Evolutionary conservation across 345 rosid genomes (phyloP).

Genomic region (Anastatica hierochuntica): DNA sequence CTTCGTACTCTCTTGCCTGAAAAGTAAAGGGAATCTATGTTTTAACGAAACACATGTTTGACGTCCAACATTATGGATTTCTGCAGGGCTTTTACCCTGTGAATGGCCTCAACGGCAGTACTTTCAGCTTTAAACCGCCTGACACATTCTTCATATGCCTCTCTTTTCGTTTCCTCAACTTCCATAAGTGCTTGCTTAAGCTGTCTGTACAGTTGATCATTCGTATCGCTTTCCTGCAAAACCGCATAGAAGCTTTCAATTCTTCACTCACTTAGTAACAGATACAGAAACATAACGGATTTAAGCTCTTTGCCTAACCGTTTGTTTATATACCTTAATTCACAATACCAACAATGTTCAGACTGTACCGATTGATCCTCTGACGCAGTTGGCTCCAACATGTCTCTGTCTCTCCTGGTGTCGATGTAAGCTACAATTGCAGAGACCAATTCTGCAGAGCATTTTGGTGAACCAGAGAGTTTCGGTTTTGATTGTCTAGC

Average conservation of each 20-base stretch:
- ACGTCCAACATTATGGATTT: neutral
- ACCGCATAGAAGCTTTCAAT: neutral
- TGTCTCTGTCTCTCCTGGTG: slow-evolving; percentile 27
- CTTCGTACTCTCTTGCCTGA: slow-evolving; percentile 36
- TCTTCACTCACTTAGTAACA: neutral
- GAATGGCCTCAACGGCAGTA: slow-evolving; percentile 28
- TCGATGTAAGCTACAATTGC: slow-evolving; percentile 28
- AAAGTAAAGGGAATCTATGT: neutral
- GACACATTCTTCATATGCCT: slow-evolving; percentile 38
- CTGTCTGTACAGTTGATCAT: slow-evolving; percentile 21
- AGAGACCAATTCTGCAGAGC: slow-evolving; percentile 27
- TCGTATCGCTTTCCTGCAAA: slow-evolving; percentile 31
- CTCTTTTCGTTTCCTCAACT: slow-evolving; percentile 34
- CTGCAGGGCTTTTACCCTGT: slow-evolving; percentile 28
- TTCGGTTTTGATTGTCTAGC: slow-evolving; percentile 16
- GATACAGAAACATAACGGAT: neutral
- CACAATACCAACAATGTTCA: slow-evolving; percentile 9
- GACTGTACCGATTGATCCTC: slow-evolving; percentile 27
- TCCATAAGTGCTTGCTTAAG: slow-evolving; percentile 34
- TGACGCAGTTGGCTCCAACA: slow-evolving; percentile 22
- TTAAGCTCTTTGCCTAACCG: too few species aligned
- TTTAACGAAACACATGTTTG: neutral
- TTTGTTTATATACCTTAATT: neutral
- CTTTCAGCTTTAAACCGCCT: slow-evolving; percentile 40
- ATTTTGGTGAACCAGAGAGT: slow-evolving; percentile 23